Base-by-base conservation (phyloP, 2,329 filamentous ascomycete genomes). In the Stachybotrys elegans region DNA sequence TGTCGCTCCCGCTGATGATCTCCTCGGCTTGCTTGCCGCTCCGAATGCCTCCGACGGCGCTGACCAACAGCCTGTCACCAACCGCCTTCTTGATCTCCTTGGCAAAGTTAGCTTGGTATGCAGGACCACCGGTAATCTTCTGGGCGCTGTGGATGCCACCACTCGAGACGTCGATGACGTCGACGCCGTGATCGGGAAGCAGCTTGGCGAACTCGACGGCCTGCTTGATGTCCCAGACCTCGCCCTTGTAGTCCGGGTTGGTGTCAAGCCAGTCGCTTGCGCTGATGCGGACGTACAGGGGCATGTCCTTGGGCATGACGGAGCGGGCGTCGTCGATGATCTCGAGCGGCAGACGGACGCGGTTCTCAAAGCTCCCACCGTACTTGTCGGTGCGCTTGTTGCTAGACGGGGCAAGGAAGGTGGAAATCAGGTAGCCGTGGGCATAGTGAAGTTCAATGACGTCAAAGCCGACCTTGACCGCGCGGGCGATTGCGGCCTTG, bases 341-440 rank as follows among this genome's bases (percentile, higher is more conserved):
- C 19, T 47, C 44, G 5, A 47, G 16, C 6, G 38, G 22, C 14
- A 91, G 64, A 0, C 85, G 75, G 1, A 70, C 77, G 38, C 86
- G 77, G 65, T 89, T 89, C 66, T 85, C 81, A 48, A 83, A 83
- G 37, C 68, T 75, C 4, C 82, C 82, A 29, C 82, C 82, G 56
- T 85, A 86, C 45, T 71, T 55, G 57, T 86, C 83, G 0, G 71
- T 84, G 11, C 86, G 75, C 35, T 76, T 66, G 65, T 91, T 92
- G 40, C 71, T 71, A 2, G 75, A 73, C 0, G 85, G 84, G 2
- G 78, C 82, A 14, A 88, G 48, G 68, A 90, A 91, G 3, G 69
- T 65, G 58, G 82, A 79, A 0, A 91, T 65, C 1, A 91, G 73
- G 58, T 91, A 91, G 2, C 87, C 86, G 57, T 92, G 86, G 0